Evolutionary conservation across 805 yeast species (phyloP).

Genomic region (Ogataea minuta): DNA sequence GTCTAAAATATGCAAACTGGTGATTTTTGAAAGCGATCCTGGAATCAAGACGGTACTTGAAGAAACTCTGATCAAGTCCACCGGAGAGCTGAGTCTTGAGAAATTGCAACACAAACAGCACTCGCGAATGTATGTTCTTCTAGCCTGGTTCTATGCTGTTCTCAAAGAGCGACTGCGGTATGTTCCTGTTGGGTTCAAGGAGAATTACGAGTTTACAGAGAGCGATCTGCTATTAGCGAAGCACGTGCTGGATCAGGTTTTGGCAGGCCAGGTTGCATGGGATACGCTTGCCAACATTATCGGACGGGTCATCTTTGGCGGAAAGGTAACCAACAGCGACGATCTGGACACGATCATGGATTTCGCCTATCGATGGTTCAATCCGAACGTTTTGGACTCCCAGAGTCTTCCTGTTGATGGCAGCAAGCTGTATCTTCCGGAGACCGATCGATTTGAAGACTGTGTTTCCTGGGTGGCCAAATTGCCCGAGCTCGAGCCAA

Average conservation of each 20-base stretch:
- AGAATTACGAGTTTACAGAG: conserved; percentile 67
- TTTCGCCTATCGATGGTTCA: conserved; percentile 41
- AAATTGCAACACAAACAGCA: conserved; percentile 40
- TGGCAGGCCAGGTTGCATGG: conserved; percentile 52
- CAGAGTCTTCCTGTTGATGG: conserved; percentile 36
- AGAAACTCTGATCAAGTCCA: conserved; percentile 23
- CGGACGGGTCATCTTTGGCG: conserved; percentile 62
- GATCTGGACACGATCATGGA: conserved; percentile 40
- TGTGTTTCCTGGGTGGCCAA: conserved; percentile 48
- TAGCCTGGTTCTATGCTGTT: conserved; percentile 71
- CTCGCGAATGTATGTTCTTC: conserved; percentile 47
- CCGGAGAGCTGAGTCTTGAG: conserved; percentile 22
- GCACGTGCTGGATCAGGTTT: conserved; percentile 41
- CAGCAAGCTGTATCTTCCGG: conserved; percentile 43
- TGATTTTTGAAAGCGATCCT: conserved; percentile 61
- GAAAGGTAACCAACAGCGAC: conserved; percentile 46
- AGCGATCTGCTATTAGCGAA: conserved; percentile 60
- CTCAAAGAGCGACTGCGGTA: conserved; percentile 57
- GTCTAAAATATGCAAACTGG: conserved; percentile 50
- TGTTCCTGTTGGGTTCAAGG: conserved; percentile 61
- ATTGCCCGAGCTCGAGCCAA: conserved; percentile 50
- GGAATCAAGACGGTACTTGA: conserved; percentile 52
- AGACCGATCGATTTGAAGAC: conserved; percentile 36
- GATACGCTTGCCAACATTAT: conserved; percentile 45
- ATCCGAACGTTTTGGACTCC: conserved; percentile 37